A percentile compares a stretch with the other conserved stretches of the same genome.
These are phyloP conservation scores for Podila clonocystis DNA, from an alignment of 192 early-diverging fungal species.

Conservation along the genomic window DNA sequence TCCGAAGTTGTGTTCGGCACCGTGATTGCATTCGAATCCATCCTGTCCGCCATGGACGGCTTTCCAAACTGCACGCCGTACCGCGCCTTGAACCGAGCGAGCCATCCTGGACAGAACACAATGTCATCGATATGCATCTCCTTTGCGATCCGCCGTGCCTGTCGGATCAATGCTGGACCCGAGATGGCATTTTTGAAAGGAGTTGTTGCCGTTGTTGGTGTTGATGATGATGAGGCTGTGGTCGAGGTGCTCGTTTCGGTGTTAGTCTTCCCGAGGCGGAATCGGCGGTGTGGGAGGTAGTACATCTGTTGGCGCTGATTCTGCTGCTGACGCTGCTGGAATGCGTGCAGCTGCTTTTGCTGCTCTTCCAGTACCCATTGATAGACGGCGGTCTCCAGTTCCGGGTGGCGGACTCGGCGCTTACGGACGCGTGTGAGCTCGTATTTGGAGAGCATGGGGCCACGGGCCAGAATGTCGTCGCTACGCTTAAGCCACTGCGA, in stretches of 20 bases:
- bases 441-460: constrained; percentile 7
- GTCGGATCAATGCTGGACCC: constrained; percentile 18
- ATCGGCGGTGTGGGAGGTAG: background rate
- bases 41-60: background rate
- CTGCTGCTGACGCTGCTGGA: constrained; percentile 11
- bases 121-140: constrained; percentile 39
- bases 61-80: constrained; percentile 13
- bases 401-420: constrained; percentile 40
- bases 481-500: constrained; percentile 41
- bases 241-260: background rate
- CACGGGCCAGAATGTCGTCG: constrained; percentile 17
- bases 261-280: background rate
- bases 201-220: background rate
- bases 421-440: constrained; percentile 33
- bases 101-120: constrained; percentile 45
- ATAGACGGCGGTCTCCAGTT: constrained; percentile 31
- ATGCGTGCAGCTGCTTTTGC: background rate
- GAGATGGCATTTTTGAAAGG: constrained; percentile 5
- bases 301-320: background rate
- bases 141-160: constrained; percentile 31
- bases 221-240: background rate
- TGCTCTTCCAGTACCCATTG: constrained; percentile 24
- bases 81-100: constrained; percentile 36
- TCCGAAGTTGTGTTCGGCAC: background rate
- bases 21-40: background rate